Evolutionary conservation across 2,329 filamentous ascomycete genomes (phyloP), one percentile per base, ranked within the genome.

Genomic region (Neofusicoccum kwambonambiense): DNA sequence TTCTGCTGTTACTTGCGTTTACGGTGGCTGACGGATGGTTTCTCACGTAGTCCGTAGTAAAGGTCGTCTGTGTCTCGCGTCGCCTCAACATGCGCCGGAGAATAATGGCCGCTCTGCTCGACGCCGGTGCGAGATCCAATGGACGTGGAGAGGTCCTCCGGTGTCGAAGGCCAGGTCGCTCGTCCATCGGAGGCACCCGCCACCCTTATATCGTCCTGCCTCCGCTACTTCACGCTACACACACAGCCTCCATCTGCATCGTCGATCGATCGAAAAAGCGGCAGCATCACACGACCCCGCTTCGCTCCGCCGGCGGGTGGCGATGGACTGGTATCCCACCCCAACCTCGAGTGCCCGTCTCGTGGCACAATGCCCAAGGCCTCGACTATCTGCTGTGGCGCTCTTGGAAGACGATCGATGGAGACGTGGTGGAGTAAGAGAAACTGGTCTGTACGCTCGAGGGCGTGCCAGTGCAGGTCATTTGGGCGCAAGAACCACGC

Each of bases 401-500:
- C 54, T 58, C 22, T 34, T 45, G 31, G 27, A 22, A n/a, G 41
- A 35, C 41, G 54, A 58, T 58, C 54, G 41, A 58, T 47, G 54
- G 54, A 58, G 54, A 58, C 39, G 9, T 47, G 54, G 41, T 58
- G 54, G 54, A 58, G 54, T 45, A 45, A 19, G 7, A 58, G 31
- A 34, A 15, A 11, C 41, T 58, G 54, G 41, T 19, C 41, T 58
- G 39, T 34, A 47, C 54, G 41, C 15, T 22, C 27, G 34, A 9
- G 27, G 17, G 41, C 34, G 7, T 37, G 51, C 35, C 35, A 22
- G 51, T 56, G 51, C 52, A 9, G 37, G 39, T 58, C 41, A 45
- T 3, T 58, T 58, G 41, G 17, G 52, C 51, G 51, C 52, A 57
- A 34, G 52, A 57, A 57, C 52, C 52, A 57, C 39, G 19, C 51